Conservation (phyloP, 768 basidiomycete genomes). For the Tricholomella constricta region DNA sequence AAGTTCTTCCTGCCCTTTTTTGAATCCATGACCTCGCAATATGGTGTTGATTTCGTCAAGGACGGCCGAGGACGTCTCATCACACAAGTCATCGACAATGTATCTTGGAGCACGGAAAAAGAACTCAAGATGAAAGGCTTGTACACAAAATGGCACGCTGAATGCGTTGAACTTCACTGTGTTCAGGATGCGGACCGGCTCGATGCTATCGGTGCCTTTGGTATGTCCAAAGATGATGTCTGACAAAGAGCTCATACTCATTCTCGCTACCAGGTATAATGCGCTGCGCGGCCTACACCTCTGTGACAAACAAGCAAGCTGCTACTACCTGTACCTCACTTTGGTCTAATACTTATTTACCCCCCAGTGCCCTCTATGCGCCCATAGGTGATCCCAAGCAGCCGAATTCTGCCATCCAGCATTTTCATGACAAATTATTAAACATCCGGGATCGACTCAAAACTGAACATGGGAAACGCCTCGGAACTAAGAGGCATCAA, state of each 20-base stretch:
- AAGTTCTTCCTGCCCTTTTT: constrained; percentile 72
- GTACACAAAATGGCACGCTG: constrained; percentile 68
- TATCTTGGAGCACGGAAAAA: constrained; percentile 87
- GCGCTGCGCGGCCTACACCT: constrained; percentile 69
- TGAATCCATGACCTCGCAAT: constrained; percentile 38
- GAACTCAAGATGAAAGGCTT: constrained; percentile 53
- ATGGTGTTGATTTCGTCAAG: constrained; percentile 55
- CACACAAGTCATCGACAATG: constrained; percentile 68
- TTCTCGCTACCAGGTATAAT: constrained; percentile 47
- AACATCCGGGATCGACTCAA: constrained; percentile 75
- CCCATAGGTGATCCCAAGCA: constrained; percentile 48
- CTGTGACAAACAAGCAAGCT: constrained; percentile 49
- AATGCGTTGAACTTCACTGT: constrained; percentile 76
- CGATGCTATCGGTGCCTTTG: constrained; percentile 82
- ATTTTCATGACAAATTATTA: constrained; percentile 87
- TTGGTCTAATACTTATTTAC: neutral
- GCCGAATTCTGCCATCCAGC: constrained; percentile 63
- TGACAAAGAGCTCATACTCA: neutral
- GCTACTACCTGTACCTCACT: constrained; percentile 1
- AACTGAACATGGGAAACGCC: constrained; percentile 65
- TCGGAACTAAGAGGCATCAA: constrained; percentile 74
- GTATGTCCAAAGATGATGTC: constrained; percentile 33
- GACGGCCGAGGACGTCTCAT: constrained; percentile 62
- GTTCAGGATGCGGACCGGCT: constrained; percentile 81
- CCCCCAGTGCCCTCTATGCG: constrained; percentile 43